Percentiles rank a stretch among this genome's conserved stretches.
phyloP scores from a whole-genome alignment of 129 eudicot species.

The Flaveria trinervia region DNA sequence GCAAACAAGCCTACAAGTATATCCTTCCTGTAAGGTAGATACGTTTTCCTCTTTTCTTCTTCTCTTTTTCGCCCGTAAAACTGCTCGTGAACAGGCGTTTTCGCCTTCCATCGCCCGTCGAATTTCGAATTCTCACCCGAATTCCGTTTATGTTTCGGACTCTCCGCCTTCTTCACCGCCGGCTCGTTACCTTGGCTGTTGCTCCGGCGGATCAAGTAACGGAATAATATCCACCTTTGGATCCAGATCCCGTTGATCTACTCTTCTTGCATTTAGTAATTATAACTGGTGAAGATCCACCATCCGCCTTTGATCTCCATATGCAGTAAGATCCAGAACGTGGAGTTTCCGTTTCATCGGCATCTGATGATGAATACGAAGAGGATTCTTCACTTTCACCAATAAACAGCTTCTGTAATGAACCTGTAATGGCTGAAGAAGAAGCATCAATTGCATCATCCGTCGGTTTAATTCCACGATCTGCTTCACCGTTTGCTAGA shows the following conservation, averaged over 20 bases:
- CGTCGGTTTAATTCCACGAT: not conserved
- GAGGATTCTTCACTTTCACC: conserved; percentile 40
- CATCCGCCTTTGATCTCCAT: no score
- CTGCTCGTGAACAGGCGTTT: conserved; percentile 46
- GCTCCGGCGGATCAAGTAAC: conserved; percentile 57
- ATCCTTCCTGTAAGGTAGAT: conserved; percentile 62
- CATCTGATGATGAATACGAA: conserved; percentile 66
- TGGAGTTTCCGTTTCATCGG: conserved; percentile 34
- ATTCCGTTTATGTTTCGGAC: conserved; percentile 37
- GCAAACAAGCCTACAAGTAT: conserved; percentile 58
- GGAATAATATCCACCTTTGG: conserved; percentile 55
- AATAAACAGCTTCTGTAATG: conserved; percentile 37
- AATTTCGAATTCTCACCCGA: conserved; percentile 27
- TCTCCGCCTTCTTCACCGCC: conserved; percentile 31
- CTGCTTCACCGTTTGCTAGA: not conserved
- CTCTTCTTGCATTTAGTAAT: conserved; percentile 50
- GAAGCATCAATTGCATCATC: conserved; percentile 7
- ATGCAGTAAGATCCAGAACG: no score
- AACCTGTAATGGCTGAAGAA: not conserved
- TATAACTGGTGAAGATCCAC: no score
- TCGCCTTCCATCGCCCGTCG: conserved; percentile 8
- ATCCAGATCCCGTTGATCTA: conserved; percentile 61
- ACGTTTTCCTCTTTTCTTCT: conserved; percentile 54
- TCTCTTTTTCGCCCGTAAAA: conserved; percentile 53
- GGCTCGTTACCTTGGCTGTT: conserved; percentile 62